These are phyloP conservation scores for Podila epigama DNA, from an alignment of 192 early-diverging fungal genomes.

Conservation along the genomic window DNA sequence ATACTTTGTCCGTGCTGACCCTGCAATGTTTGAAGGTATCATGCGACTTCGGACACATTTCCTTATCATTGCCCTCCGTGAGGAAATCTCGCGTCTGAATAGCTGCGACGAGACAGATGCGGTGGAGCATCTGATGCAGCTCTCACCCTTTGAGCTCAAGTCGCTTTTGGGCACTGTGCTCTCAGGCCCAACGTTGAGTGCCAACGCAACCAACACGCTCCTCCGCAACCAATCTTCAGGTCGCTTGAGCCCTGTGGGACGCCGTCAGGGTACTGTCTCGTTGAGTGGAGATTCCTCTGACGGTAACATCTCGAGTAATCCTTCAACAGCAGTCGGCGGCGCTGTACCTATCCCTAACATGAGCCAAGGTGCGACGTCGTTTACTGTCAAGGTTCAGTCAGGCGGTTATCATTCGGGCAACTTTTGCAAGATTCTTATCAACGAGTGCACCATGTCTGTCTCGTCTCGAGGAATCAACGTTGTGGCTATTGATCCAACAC, in stretches of 20 bases:
- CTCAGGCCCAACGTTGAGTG: constrained; percentile 58
- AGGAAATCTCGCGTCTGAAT: constrained; percentile 77
- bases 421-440: constrained; percentile 71
- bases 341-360: constrained; percentile 13
- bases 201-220: constrained; percentile 42
- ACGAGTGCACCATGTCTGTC: constrained; percentile 55
- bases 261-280: neutral
- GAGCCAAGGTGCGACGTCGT: constrained; percentile 37
- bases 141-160: constrained; percentile 83
- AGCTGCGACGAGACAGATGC: constrained; percentile 78
- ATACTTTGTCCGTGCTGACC: constrained; percentile 67
- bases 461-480: constrained; percentile 76
- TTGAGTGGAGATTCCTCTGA: neutral
- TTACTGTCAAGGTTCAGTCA: constrained; percentile 67
- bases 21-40: constrained; percentile 79
- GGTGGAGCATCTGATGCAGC: constrained; percentile 77
- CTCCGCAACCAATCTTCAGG: constrained; percentile 50
- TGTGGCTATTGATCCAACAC: constrained; percentile 70
- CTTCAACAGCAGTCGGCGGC: constrained; percentile 2
- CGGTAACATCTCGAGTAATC: neutral
- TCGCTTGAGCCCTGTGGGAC: constrained; percentile 25
- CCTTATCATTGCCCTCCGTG: constrained; percentile 82
- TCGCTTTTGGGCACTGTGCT: constrained; percentile 73
- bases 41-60: constrained; percentile 78
- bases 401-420: constrained; percentile 76